Evolutionary conservation across 352 stramenopile species (phyloP), one percentile per base, ranked within the genome.

Genomic region (Phytophthora kernoviae): DNA sequence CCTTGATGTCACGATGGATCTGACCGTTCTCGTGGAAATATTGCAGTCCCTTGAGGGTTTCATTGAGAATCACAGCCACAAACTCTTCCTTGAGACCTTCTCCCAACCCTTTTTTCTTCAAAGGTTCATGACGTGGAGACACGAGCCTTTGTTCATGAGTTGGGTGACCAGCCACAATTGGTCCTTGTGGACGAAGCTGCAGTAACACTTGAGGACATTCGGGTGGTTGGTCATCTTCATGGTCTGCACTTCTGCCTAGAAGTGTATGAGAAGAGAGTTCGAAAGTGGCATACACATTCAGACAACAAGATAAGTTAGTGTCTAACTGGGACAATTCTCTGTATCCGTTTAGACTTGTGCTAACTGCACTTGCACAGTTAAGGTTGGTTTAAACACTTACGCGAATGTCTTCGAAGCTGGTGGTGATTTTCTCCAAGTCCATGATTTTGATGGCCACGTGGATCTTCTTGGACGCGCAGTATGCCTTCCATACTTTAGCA

Each of bases 1-100:
- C 98, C 81, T 99, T 99, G 62, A 99, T 98, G 80, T 98, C 91
- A 86, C 96, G 81, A 67, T 99, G 97, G 73, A 99, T 99, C 71
- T 99, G 93, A 4, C 96, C 96, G 60, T 99, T 98, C 56, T 99
- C 93, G 68, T 99, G 98, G 70, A 99, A 99, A 78, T 99, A 99
- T 69, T 99, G 91, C 26, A 99, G 80, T 0, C 97, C 98, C 56
- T 98, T 86, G 12, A 99, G 81, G 18, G 96, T 94, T 73, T 99
- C 91, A 64, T 98, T 91, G 14, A 99, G 77, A 51, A 99, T 98
- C 46, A 98, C 98, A 24, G 94, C 92, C 39, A 99, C 97, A 54
- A 98, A 98, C 50, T 98, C 81, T 75, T 99, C 96, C 68, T 93
- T 91, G 26, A 96, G 79, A 0, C 88, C 88, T 75, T 97, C 88